Evolutionary conservation across 495 filamentous ascomycete species (phyloP), one percentile per base, ranked within the genome.

Genomic region (Aspergillus wentii): DNA sequence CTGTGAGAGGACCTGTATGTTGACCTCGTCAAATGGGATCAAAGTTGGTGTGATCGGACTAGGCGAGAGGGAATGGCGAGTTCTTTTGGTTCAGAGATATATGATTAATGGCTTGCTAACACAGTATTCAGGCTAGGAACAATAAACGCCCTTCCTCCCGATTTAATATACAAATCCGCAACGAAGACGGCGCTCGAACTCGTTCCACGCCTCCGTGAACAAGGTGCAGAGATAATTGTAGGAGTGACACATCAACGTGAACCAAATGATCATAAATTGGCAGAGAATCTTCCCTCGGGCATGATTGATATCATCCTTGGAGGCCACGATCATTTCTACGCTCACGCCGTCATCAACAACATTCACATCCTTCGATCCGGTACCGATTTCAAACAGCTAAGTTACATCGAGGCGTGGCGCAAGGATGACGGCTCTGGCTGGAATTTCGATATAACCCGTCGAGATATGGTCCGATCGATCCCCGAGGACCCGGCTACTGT

Each of bases 301-400:
- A 55, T 82, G 10, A 80, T 94, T 17, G 89, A 95, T 55, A 72
- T 94, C 18, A 82, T 95, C 17, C 68, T 95, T 1, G 88, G 89
- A 28, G 89, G 89, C 3, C 89, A 95, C 48, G 89, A 95, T 42
- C 89, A 95, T 50, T 90, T 83, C 55, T 95, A 95, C 48, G 70
- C 68, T 20, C 88, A 95, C 56, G 68, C 72, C 29, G 33, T 85
- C 34, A 70, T 88, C 47, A 92, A 94, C 43, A 79, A 80, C 10
- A 80, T 75, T 3, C 88, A 95, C 50, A 70, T 94, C 2, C 69
- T 95, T 3, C 76, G 89, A 3, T 91, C 86, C 0, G 88, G 89
- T 0, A 84, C 78, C 15, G 89, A 95, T 55, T 95, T 95, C 60
- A 91, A 88, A 61, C 86, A 95, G 45, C 59, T 95, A 3, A 89